A percentile compares a stretch with the other conserved stretches of the same genome.
These are phyloP conservation scores for Vanderwaltozyma verrucispora DNA, from an alignment of 805 yeast genomes.

Conservation along the genomic window DNA sequence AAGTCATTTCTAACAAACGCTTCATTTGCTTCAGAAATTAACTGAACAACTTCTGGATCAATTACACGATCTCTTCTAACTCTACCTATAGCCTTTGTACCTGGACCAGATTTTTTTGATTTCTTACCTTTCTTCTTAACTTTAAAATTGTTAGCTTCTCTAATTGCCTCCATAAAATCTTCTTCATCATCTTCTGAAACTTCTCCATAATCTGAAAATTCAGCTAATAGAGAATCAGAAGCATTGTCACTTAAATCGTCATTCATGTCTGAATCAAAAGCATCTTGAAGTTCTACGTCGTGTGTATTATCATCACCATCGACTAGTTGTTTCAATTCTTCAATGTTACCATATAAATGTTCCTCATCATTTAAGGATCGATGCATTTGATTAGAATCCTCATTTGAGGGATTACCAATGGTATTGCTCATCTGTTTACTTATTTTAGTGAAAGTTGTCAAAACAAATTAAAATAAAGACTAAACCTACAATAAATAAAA, in stretches of 20 bases:
- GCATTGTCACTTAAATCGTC: constrained; percentile 5
- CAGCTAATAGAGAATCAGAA: constrained; percentile 20
- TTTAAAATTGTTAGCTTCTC: constrained; percentile 58
- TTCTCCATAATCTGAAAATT: constrained; percentile 30
- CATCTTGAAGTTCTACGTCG: background rate
- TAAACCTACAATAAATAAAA: too few relatives aligned
- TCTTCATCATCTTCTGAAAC: constrained; percentile 33
- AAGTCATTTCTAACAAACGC: constrained; percentile 61
- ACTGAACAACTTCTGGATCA: constrained; percentile 62
- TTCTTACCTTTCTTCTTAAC: constrained; percentile 30
- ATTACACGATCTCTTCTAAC: constrained; percentile 32
- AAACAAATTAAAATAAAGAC: too few relatives aligned
- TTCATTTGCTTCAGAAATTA: constrained; percentile 67
- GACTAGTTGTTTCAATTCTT: constrained; percentile 23
- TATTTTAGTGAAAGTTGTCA: too few relatives aligned
- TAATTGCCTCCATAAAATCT: constrained; percentile 49
- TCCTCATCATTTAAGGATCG: constrained; percentile 21
- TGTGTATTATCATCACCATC: constrained; percentile 2
- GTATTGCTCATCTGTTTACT: too few relatives aligned
- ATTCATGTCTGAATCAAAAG: background rate
- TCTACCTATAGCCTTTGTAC: constrained; percentile 23
- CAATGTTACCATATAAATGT: constrained; percentile 26
- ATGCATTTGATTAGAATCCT: too few relatives aligned
- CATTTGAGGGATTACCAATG: too few relatives aligned
- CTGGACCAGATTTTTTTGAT: constrained; percentile 16